Evolutionary conservation across 345 rosid genomes (phyloP), one percentile per base, ranked within the genome.

Genomic region (Aegle marmelos): DNA sequence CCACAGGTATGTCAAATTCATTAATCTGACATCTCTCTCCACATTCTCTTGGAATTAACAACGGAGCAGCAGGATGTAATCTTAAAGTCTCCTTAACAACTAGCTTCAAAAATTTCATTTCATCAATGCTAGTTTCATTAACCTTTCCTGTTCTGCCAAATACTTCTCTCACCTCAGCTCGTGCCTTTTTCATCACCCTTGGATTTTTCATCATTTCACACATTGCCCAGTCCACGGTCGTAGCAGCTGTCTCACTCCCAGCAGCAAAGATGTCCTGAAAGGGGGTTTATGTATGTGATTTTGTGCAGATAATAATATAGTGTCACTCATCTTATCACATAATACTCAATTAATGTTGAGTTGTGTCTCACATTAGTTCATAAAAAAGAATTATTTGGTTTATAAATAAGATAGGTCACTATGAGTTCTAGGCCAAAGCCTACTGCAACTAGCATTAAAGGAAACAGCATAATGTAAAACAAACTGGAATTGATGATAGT

Each of bases 101-200:
- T 68, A 9, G 63, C 39, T 65, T 77, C 57, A 61, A 22, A 41
- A 30, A 73, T 6, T 78, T 28, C 21, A 82, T 16, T 10, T 80
- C 72, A 0, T 68, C 33, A 25, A 39, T 39, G 30, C 33, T 17
- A 14, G 48, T 2, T 64, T 83, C 86, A 10, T 62, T 80, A 0
- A 81, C 72, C 17, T 33, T 34, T 37, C 84, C 85, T 16, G 36
- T 68, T 27, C 62, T 30, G 0, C n/a, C 5, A 25, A 80, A 80
- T 5, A 81, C 84, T 41, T 45, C 28, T 27, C 86, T 80, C 17
- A 81, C 86, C 45, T 86, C 85, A 0, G 79, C 76, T 72, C 76
- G 84, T 69, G 85, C 86, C 31, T 66, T 67, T 36, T 45, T 27
- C 22, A 81, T 70, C 70, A 79, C 36, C 11, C 8, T 66, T 7